phyloP scores from a whole-genome alignment of 1,284 basidiomycete genomes.

The Tilletia caries region DNA sequence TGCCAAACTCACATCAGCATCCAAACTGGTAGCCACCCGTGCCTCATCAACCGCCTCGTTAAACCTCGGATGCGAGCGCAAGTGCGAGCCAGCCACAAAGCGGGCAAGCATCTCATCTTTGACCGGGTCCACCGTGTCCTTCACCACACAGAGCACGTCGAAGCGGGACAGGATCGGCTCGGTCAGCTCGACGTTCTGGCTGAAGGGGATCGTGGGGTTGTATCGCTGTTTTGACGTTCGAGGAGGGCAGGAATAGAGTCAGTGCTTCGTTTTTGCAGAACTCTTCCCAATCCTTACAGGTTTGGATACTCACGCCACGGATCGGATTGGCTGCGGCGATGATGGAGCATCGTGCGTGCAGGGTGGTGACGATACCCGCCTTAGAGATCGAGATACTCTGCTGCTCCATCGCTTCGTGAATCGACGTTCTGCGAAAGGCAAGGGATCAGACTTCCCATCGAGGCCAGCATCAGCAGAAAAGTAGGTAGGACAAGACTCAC shows the following conservation, averaged over 20 bases:
- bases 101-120: slow-evolving; percentile 93
- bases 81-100: slow-evolving; percentile 93
- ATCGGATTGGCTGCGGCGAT: slow-evolving; percentile 97
- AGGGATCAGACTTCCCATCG: background rate
- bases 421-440: slow-evolving; percentile 66
- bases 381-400: slow-evolving; percentile 99
- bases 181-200: slow-evolving; percentile 96
- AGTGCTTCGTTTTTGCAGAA: background rate
- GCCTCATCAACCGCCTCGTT: slow-evolving; percentile 75
- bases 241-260: background rate
- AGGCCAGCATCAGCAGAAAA: background rate
- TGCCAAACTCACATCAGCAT: slow-evolving; percentile 58
- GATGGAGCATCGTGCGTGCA: slow-evolving; percentile 95
- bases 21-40: slow-evolving; percentile 79
- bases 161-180: slow-evolving; percentile 99
- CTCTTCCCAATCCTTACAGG: too few relatives aligned
- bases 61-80: slow-evolving; percentile 90
- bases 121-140: slow-evolving; percentile 93
- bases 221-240: slow-evolving; percentile 31
- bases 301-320: slow-evolving; percentile 59
- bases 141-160: slow-evolving; percentile 95
- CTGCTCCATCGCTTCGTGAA: slow-evolving; percentile 99
- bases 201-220: slow-evolving; percentile 64
- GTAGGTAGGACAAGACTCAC: background rate
- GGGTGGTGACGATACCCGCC: slow-evolving; percentile 92